Evolutionary conservation across 2,329 filamentous ascomycete genomes (phyloP), one percentile per base, ranked within the genome.

Genomic region (Botrytis fragariae): DNA sequence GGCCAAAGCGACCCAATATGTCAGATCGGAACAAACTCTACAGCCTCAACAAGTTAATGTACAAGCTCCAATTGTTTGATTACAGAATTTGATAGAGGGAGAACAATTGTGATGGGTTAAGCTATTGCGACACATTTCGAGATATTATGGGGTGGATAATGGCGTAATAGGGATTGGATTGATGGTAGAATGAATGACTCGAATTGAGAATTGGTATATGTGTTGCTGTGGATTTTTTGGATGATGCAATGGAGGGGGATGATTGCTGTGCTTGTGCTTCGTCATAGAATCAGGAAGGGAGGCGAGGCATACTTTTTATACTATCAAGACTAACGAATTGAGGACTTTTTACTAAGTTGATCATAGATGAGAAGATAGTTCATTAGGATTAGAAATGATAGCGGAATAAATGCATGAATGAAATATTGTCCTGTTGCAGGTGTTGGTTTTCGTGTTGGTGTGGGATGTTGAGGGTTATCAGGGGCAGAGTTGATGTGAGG

Each of bases 1-100:
- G 75, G 71, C 72, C n/a, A 82, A 82, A 73, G 79, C 79, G n/a
- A 18, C 65, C 10, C 29, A 14, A 57, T 22, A 57, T 57, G 35
- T 32, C 35, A 68, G 25, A 57, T 68, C 65, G 35, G 65, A 57
- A 32, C 35, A 29, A 42, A 42, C 65, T 51, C 35, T 68, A 68
- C 48, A 68, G 39, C 48, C 65, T 32, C 65, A 68, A 57, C 35
- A 57, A 57, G 48, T 57, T 14, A 42, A 68, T 25, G 48, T 57
- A 32, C 65, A 68, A 57, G 48, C n/a, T 20, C 48, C 65, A 25
- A 39, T 29, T 57, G 65, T 57, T 42, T 68, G 9, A 42, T 42
- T 32, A 7, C 48, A 6, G n/a, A 22, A 14, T 29, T 25, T 4
- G 16, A 57, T 42, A 1, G 18, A 35, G 8, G 35, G 18, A 22